Percentiles rank a stretch among this genome's conserved stretches.
phyloP scores from a whole-genome alignment of 2,329 filamentous ascomycete species.

The Apiospora aurea region DNA sequence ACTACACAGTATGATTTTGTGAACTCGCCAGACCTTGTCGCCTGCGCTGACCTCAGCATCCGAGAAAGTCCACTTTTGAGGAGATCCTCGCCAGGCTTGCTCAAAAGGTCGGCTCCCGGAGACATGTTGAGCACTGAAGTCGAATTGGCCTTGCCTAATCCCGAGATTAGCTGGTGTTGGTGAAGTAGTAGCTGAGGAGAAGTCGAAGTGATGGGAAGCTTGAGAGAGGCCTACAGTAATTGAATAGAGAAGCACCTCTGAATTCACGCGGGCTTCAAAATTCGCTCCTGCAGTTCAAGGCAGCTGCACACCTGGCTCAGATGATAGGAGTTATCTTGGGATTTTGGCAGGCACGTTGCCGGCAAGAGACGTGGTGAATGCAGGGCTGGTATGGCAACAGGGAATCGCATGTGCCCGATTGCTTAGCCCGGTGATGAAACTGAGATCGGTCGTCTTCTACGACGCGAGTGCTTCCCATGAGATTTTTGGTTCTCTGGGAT shows the following conservation, averaged over 20 bases:
- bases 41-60: constrained; percentile 28
- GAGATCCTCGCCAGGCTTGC: constrained; percentile 11
- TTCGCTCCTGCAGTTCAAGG: not conserved
- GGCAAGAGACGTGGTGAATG: not conserved
- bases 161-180: too few relatives aligned
- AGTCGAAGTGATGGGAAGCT: too few relatives aligned
- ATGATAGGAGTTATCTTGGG: too few relatives aligned
- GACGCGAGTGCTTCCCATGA: not conserved
- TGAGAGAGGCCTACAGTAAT: too few relatives aligned
- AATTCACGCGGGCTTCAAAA: too few relatives aligned
- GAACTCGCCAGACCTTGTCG: constrained; percentile 25
- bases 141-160: too few relatives aligned
- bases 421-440: not conserved
- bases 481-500: not conserved
- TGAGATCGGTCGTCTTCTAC: not conserved
- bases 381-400: not conserved
- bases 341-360: not conserved
- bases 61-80: constrained; percentile 26
- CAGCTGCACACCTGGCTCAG: not conserved
- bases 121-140: not conserved
- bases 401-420: not conserved
- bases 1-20: constrained; percentile 26
- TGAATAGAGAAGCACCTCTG: too few relatives aligned
- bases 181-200: too few relatives aligned
- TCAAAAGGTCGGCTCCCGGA: not conserved